Percentiles rank a stretch among this genome's conserved stretches.
These are phyloP conservation scores for Aspergillus piperis DNA, from an alignment of 2,329 filamentous ascomycete species.

Conservation along the genomic window DNA sequence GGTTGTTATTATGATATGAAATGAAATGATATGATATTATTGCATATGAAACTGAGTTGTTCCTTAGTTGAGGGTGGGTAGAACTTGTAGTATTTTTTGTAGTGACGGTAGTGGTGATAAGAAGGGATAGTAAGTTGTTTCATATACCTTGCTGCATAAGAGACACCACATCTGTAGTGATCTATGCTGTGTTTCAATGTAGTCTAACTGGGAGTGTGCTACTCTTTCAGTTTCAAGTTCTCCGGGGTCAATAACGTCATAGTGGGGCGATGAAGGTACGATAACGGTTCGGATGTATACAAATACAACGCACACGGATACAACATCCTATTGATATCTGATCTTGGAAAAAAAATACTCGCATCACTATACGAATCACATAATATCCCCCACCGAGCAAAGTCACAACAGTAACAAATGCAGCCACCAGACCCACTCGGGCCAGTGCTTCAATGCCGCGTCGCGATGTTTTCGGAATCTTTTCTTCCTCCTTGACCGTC, in stretches of 20 bases:
- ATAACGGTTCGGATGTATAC: not conserved
- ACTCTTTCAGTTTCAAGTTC: not conserved
- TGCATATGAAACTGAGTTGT: not conserved
- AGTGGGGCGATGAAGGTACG: not conserved
- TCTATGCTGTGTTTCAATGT: not conserved
- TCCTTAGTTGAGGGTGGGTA: not conserved
- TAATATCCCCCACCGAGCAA: constrained; percentile 13
- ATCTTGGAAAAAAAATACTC: not conserved
- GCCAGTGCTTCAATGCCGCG: constrained; percentile 31
- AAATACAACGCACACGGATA: not conserved
- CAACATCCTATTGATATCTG: not conserved
- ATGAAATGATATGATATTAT: not conserved
- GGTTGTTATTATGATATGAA: constrained; percentile 8
- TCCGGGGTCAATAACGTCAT: not conserved
- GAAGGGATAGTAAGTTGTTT: too few relatives aligned
- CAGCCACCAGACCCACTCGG: constrained; percentile 28
- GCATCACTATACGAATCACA: constrained; percentile 8
- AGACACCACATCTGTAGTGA: too few relatives aligned
- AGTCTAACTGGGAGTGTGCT: not conserved
- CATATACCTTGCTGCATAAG: too few relatives aligned
- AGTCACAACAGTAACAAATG: constrained; percentile 14
- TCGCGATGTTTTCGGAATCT: constrained; percentile 19
- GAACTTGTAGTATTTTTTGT: not conserved
- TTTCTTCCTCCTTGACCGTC: too few relatives aligned
- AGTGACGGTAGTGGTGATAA: not conserved